A percentile compares a stretch with the other conserved stretches of the same genome.
These are phyloP conservation scores for Rhododendron griersonianum DNA, from an alignment of 148 eudicot species.

Conservation along the genomic window DNA sequence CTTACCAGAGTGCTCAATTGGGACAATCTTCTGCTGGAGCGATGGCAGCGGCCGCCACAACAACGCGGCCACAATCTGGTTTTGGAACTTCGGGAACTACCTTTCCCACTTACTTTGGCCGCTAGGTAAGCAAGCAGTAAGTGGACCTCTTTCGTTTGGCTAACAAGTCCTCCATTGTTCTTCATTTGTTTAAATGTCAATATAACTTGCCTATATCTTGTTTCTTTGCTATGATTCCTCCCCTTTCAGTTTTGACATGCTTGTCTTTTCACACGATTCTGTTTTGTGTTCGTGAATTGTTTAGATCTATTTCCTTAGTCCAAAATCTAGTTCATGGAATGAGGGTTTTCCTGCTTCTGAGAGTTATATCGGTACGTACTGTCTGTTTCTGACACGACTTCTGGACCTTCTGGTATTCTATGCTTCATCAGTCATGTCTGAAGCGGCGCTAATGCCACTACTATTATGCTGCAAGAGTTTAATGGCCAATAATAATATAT, in stretches of 20 bases:
- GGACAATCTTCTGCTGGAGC: constrained; percentile 30
- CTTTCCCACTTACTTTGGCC: constrained; percentile 23
- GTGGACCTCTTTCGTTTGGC: neutral
- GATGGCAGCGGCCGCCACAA: constrained; percentile 13
- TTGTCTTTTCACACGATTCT: neutral
- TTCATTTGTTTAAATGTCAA: neutral
- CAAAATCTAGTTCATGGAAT: neutral
- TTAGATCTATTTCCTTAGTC: neutral
- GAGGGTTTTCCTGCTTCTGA: neutral
- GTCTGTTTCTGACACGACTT: neutral
- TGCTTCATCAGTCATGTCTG: neutral
- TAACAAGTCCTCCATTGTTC: neutral
- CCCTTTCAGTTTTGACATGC: neutral
- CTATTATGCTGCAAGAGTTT: too few species aligned
- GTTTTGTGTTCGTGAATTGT: neutral
- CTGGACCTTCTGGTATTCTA: neutral
- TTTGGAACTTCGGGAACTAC: constrained; percentile 19
- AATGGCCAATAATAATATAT: too few species aligned
- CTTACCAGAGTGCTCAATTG: constrained; percentile 29
- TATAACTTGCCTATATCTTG: neutral
- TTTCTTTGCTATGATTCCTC: neutral
- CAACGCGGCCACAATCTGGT: constrained; percentile 18
- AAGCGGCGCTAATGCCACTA: too few species aligned
- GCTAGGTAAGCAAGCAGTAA: constrained; percentile 23
- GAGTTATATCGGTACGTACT: neutral